Base-by-base conservation (phyloP, 176 grass and related monocot genomes). In the Luzula sylvatica region DNA sequence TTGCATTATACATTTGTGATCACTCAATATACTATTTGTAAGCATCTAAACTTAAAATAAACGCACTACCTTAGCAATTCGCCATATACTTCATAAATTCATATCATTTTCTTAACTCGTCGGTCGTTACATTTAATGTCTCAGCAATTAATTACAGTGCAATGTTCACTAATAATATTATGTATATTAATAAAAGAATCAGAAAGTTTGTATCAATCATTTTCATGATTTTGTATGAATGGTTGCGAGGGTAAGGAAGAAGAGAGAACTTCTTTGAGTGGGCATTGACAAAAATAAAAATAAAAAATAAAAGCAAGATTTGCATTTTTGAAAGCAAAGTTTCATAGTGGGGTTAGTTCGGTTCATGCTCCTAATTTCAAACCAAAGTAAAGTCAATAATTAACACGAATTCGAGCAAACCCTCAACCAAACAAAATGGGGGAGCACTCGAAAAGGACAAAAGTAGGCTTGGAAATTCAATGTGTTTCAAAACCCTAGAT, bases 281-380 rank as follows among this genome's bases (percentile, higher is more conserved):
- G 63, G 63, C 38, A 67, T 53, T 23, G 15, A n/a, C 22, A 29
- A 35, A 26, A 68, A 6, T 7, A 19, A 43, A 67, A 23, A 32
- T n/a, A n/a, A n/a, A n/a, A n/a, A n/a, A n/a, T n/a, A n/a, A n/a
- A n/a, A n/a, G n/a, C n/a, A n/a, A n/a, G n/a, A n/a, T n/a, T 41
- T 67, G 50, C 50, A 56, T 35, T 52, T n/a, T 18, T 55, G 50
- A 44, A 55, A 55, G 50, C 39, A 22, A 28, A 42, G 46, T 35
- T 35, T 35, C 30, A 7, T 9, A 35, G 30, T 35, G 30, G 30
- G 30, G 30, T 35, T 35, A 7, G 30, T 4, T 35, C 1, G 30
- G 30, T 9, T 35, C 9, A 35, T 4, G 30, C 5, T 35, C 9
- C 30, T 35, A 35, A 35, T 35, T 35, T 35, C 30, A 35, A 35